A percentile compares a stretch with the other conserved stretches of the same genome.
These are phyloP conservation scores for Phanerodontia chrysosporium DNA, from an alignment of 768 basidiomycete genomes.

Conservation along the genomic window DNA sequence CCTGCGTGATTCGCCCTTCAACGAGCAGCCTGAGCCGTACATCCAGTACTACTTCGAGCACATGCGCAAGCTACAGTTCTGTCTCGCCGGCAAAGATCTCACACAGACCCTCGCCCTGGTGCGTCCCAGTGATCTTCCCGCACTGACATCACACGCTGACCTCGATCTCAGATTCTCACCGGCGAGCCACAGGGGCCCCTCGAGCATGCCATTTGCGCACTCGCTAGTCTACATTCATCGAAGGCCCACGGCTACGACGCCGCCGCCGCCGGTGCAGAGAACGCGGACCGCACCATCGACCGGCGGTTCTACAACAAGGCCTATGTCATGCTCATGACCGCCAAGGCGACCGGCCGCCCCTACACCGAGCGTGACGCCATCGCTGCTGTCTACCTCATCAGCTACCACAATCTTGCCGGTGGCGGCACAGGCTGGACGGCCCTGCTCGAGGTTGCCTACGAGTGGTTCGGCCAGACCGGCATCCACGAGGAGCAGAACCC, in stretches of 20 bases:
- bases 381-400: slow-evolving; percentile 74
- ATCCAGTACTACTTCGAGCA: slow-evolving; percentile 74
- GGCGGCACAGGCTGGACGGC: slow-evolving; percentile 66
- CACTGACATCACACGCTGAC: slow-evolving; percentile 8
- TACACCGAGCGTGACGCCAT: slow-evolving; percentile 69
- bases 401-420: slow-evolving; percentile 68
- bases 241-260: slow-evolving; percentile 16
- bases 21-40: slow-evolving; percentile 43
- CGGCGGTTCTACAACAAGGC: slow-evolving; percentile 64
- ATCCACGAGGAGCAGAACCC: slow-evolving; percentile 64
- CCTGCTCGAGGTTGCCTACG: slow-evolving; percentile 65
- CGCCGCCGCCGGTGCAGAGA: slow-evolving; percentile 51
- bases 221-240: slow-evolving; percentile 60
- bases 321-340: slow-evolving; percentile 52
- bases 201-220: slow-evolving; percentile 70
- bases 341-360: slow-evolving; percentile 48
- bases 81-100: slow-evolving; percentile 58
- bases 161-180: slow-evolving; percentile 43
- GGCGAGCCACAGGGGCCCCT: slow-evolving; percentile 68
- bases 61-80: slow-evolving; percentile 62
- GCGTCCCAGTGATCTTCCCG: slow-evolving; percentile 25
- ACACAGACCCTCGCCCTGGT: slow-evolving; percentile 66
- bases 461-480: slow-evolving; percentile 71
- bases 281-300: slow-evolving; percentile 44
- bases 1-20: slow-evolving; percentile 23